Evolutionary conservation across 768 basidiomycete genomes (phyloP).

Genomic region (Tricholoma hemisulphureum): DNA sequence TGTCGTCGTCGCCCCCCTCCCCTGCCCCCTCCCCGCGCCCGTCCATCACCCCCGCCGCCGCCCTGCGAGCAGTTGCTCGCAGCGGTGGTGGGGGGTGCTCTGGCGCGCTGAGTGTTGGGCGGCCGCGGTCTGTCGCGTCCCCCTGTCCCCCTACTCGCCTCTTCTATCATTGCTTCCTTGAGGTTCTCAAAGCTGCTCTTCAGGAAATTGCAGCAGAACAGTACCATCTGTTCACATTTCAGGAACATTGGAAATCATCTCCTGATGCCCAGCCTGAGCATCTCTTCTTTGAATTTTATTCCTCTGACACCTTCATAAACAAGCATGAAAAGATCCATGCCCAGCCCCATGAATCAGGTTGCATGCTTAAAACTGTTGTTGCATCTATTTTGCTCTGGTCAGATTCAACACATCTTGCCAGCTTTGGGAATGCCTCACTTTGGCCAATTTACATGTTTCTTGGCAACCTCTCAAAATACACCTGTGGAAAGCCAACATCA

Average conservation of each 20-base stretch:
- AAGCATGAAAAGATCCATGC: neutral
- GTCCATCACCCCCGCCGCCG: too few relatives aligned
- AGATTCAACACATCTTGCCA: slow-evolving; percentile 35
- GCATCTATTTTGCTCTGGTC: slow-evolving; percentile 29
- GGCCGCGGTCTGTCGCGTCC: too few relatives aligned
- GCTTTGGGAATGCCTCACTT: slow-evolving; percentile 32
- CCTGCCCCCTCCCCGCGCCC: too few relatives aligned
- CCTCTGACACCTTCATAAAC: neutral
- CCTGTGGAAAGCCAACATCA: slow-evolving; percentile 29
- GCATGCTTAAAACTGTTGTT: neutral
- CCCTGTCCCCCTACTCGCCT: slow-evolving; percentile 31
- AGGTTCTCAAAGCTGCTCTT: slow-evolving; percentile 21
- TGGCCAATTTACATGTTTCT: slow-evolving; percentile 43
- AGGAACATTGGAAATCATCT: slow-evolving; percentile 13
- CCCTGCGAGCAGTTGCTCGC: too few relatives aligned
- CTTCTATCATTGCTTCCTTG: slow-evolving; percentile 20
- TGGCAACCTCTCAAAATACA: slow-evolving; percentile 41
- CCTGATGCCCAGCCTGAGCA: neutral
- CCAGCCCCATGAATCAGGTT: neutral
- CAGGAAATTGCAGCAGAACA: slow-evolving; percentile 7
- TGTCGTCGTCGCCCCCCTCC: too few relatives aligned
- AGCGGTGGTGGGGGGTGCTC: too few relatives aligned
- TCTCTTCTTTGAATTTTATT: neutral
- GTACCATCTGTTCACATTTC: slow-evolving; percentile 13
- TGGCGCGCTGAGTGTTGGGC: too few relatives aligned